A percentile compares a stretch with the other conserved stretches of the same genome.
Conservation (phyloP, 192 early-diverging fungal genomes). For the Linderina pennispora region DNA sequence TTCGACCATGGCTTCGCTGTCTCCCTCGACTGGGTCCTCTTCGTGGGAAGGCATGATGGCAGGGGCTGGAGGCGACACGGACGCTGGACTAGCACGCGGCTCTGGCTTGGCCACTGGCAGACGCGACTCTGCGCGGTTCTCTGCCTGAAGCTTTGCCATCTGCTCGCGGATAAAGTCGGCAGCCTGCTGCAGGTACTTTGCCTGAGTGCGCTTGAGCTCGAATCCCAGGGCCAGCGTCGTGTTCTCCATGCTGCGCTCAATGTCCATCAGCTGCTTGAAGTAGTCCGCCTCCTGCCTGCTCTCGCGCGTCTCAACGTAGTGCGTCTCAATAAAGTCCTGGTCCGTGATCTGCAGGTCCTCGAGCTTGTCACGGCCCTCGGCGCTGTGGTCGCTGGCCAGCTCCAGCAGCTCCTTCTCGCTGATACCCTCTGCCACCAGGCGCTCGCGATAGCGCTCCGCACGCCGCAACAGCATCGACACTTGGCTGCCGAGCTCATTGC, state of each 20-base stretch:
- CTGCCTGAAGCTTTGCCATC: conserved; percentile 26
- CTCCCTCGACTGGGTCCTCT: no score
- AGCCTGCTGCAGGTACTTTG: conserved; percentile 40
- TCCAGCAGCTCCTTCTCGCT: conserved; percentile 28
- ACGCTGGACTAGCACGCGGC: no score
- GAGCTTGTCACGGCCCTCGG: not conserved
- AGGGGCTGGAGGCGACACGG: no score
- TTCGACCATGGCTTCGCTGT: no score
- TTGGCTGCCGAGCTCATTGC: conserved; percentile 36
- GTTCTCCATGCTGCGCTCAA: conserved; percentile 46
- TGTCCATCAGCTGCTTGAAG: conserved; percentile 42
- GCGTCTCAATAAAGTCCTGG: conserved; percentile 40
- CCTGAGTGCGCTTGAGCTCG: conserved; percentile 46
- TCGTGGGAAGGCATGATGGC: no score
- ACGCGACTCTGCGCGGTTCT: conserved; percentile 11
- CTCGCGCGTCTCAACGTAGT: conserved; percentile 45
- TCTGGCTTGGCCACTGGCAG: no score
- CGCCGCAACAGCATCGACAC: conserved; percentile 16
- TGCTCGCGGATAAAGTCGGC: conserved; percentile 47
- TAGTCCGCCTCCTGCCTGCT: conserved; percentile 41
- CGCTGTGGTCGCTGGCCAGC: conserved; percentile 1
- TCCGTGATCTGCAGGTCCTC: conserved; percentile 19
- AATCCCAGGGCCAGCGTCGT: conserved; percentile 44
- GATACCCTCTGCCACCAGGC: conserved; percentile 11
- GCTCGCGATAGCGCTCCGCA: conserved; percentile 16